Percentiles rank a stretch among this genome's conserved stretches.
Evolutionary conservation across 2,329 filamentous ascomycete species (phyloP).

Genomic region (Emericellopsis cladophorae): DNA sequence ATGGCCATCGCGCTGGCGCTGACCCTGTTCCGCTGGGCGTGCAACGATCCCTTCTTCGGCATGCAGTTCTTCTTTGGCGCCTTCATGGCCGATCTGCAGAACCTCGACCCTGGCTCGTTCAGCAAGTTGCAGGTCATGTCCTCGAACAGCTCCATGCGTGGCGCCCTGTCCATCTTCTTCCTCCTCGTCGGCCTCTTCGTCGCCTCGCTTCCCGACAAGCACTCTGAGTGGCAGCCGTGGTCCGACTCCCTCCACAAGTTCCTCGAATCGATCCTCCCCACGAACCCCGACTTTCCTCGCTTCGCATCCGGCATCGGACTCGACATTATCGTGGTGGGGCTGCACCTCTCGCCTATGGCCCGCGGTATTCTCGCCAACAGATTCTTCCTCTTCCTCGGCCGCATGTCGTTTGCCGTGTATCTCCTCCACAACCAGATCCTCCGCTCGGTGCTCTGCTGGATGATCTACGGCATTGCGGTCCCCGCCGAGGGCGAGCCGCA

Average conservation of each 20-base stretch:
- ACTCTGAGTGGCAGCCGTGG: conserved; percentile 40
- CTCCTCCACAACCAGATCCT: conserved; percentile 50
- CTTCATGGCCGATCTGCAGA: conserved; percentile 47
- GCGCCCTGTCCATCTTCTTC: conserved; percentile 32
- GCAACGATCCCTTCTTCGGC: conserved; percentile 27
- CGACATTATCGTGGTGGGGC: conserved; percentile 31
- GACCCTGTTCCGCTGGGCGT: conserved; percentile 34
- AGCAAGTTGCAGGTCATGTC: conserved; percentile 24
- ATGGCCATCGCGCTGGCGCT: conserved; percentile 31
- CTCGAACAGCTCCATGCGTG: conserved; percentile 25
- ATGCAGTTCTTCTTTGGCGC: conserved; percentile 51
- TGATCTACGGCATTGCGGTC: conserved; percentile 35
- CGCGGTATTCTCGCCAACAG: conserved; percentile 40
- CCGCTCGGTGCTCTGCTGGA: conserved; percentile 45
- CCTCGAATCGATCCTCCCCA: conserved; percentile 29
- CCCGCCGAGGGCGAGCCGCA: conserved; percentile 18
- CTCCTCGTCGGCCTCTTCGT: conserved; percentile 40
- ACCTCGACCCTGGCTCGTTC: conserved; percentile 29
- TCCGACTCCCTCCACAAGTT: conserved; percentile 29
- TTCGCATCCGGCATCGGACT: conserved; percentile 23
- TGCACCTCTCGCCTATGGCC: conserved; percentile 36
- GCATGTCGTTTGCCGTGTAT: conserved; percentile 52
- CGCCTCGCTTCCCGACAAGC: conserved; percentile 46
- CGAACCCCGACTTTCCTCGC: conserved; percentile 30
- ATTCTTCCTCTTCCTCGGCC: conserved; percentile 47